Evolutionary conservation across 441 rosid species (phyloP).

Genomic region (Macaranga tanarius): DNA sequence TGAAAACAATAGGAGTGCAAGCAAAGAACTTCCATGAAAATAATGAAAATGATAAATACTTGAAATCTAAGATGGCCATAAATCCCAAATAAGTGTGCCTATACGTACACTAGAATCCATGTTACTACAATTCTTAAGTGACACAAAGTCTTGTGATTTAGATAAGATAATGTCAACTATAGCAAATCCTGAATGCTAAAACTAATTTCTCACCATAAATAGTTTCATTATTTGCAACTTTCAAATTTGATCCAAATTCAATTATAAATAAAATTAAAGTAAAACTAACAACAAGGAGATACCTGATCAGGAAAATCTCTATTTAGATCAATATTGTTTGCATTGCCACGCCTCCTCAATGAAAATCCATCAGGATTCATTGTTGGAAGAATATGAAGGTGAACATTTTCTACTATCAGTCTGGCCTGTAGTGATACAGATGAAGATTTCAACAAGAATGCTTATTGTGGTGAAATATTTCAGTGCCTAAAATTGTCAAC

Average conservation of each 20-base stretch:
- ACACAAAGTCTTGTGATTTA: no score
- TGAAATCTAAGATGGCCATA: no score
- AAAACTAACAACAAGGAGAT: conserved; percentile 18
- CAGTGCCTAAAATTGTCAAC: not conserved
- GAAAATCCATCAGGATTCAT: conserved; percentile 96
- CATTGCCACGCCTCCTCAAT: conserved; percentile 72
- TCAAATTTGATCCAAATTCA: conserved; percentile 18
- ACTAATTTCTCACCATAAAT: conserved; percentile 1
- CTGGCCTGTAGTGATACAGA: conserved; percentile 49
- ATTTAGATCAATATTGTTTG: conserved; percentile 84
- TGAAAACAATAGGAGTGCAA: not conserved
- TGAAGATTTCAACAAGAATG: conserved; percentile 17
- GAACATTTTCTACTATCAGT: conserved; percentile 74
- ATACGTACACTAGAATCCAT: not conserved
- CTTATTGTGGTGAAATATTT: conserved; percentile 2
- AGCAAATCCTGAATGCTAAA: not conserved
- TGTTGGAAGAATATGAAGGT: conserved; percentile 93
- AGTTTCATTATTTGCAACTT: not conserved
- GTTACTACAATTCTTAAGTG: no score
- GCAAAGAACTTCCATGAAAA: not conserved
- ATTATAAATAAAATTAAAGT: not conserved
- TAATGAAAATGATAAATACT: not conserved
- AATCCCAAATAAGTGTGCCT: conserved; percentile 2
- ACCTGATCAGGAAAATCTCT: conserved; percentile 99
- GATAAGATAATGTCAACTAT: not conserved